phyloP scores from a whole-genome alignment of 2,329 filamentous ascomycete genomes.

The Phialophora chinensis region DNA sequence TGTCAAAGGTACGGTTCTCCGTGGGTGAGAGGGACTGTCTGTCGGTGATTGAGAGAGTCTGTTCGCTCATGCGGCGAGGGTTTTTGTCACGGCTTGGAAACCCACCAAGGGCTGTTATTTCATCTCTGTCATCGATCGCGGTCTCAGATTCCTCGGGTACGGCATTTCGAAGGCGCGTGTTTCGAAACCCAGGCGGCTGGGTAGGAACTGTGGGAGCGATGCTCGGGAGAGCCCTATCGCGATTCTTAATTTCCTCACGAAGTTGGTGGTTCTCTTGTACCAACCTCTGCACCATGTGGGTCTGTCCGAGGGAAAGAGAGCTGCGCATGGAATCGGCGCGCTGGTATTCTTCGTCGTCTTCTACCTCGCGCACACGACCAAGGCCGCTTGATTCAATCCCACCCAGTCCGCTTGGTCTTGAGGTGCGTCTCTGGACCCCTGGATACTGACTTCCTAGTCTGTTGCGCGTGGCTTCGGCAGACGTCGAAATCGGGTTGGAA shows the following conservation, averaged over 20 bases:
- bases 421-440: slow-evolving; percentile 79
- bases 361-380: slow-evolving; percentile 56
- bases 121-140: slow-evolving; percentile 53
- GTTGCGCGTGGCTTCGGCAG: slow-evolving; percentile 44
- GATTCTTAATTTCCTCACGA: slow-evolving; percentile 51
- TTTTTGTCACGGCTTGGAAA: slow-evolving; percentile 49
- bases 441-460: slow-evolving; percentile 61
- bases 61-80: slow-evolving; percentile 51
- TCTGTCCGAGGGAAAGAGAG: slow-evolving; percentile 49
- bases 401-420: slow-evolving; percentile 59
- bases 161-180: slow-evolving; percentile 50
- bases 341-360: slow-evolving; percentile 51
- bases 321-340: slow-evolving; percentile 44
- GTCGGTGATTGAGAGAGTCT: slow-evolving; percentile 51
- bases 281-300: slow-evolving; percentile 55
- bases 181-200: slow-evolving; percentile 43
- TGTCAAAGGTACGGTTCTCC: slow-evolving; percentile 54
- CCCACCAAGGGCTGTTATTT: slow-evolving; percentile 44
- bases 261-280: slow-evolving; percentile 55
- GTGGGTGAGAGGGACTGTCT: slow-evolving; percentile 46
- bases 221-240: slow-evolving; percentile 51
- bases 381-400: slow-evolving; percentile 54
- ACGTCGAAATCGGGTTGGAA: slow-evolving; percentile 44
- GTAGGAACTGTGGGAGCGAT: slow-evolving; percentile 44
- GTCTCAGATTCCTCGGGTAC: slow-evolving; percentile 53